Conservation (phyloP, 768 basidiomycete genomes). For the Cystofilobasidium macerans region DNA sequence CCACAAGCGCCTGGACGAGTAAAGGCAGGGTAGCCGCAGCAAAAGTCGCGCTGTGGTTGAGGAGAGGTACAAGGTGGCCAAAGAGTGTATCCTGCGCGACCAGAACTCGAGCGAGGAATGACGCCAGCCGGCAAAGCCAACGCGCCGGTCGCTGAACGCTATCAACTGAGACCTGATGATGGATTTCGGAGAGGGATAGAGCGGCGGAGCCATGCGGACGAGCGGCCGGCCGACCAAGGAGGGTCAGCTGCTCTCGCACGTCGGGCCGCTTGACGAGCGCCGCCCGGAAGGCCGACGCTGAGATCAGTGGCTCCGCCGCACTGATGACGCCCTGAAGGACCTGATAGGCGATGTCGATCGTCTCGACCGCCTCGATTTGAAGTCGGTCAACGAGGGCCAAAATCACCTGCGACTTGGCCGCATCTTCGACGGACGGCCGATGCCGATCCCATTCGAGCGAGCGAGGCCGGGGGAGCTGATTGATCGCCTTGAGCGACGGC, state of each 20-base stretch:
- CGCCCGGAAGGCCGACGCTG: neutral
- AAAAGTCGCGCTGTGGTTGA: conserved; percentile 49
- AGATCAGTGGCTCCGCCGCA: neutral
- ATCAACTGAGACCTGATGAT: neutral
- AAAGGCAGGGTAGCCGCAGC: conserved; percentile 61
- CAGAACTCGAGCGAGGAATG: conserved; percentile 52
- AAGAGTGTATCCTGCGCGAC: conserved; percentile 53
- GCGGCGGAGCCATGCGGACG: neutral
- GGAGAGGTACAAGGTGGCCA: conserved; percentile 52
- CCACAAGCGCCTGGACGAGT: conserved; percentile 59
- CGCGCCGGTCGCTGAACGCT: neutral
- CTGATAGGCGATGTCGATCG: conserved; percentile 15
- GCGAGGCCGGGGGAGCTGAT: neutral
- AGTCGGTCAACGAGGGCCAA: conserved; percentile 51
- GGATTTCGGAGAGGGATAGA: neutral
- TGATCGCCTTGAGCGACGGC: conserved; percentile 12
- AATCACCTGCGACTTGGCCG: conserved; percentile 39
- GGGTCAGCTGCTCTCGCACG: conserved; percentile 5
- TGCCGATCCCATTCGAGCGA: neutral
- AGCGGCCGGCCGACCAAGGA: neutral
- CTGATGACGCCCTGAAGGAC: neutral
- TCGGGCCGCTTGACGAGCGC: neutral
- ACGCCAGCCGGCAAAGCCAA: conserved; percentile 57
- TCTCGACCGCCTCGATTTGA: conserved; percentile 44
- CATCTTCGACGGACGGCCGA: conserved; percentile 41